Conservation (phyloP, 208 protist species). For the Trypanosoma cruzi region DNA sequence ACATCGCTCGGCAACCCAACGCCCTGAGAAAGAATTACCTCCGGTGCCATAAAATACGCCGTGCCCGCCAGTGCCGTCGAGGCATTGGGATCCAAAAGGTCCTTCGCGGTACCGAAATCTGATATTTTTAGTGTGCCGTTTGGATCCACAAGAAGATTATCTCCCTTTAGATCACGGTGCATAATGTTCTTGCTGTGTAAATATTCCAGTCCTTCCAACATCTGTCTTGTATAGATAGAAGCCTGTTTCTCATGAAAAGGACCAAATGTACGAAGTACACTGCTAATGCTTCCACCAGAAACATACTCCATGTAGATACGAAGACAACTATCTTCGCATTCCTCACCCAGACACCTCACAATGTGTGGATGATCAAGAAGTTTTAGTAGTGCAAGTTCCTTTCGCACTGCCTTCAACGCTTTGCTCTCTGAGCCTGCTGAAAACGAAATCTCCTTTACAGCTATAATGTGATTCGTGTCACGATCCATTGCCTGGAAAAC, state of each 20-base stretch:
- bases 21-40: conserved; percentile 63
- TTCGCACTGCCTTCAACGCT: conserved; percentile 40
- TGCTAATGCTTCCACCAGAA: conserved; percentile 87
- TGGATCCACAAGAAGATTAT: conserved; percentile 90
- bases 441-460: conserved; percentile 86
- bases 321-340: conserved; percentile 64
- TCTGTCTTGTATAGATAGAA: conserved; percentile 72
- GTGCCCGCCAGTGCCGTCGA: conserved; percentile 65
- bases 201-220: conserved; percentile 84
- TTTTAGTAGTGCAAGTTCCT: conserved; percentile 79
- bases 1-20: conserved; percentile 68
- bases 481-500: conserved; percentile 88
- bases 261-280: conserved; percentile 76
- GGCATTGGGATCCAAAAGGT: conserved; percentile 35
- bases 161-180: conserved; percentile 93
- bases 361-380: conserved; percentile 92
- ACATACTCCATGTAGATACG: conserved; percentile 95
- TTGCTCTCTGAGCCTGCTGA: not conserved
- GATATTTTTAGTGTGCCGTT: conserved; percentile 79
- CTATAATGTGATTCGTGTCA: conserved; percentile 87
- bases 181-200: conserved; percentile 83
- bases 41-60: conserved; percentile 92
- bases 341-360: conserved; percentile 85
- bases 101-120: conserved; percentile 80
- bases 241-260: conserved; percentile 78